Evolutionary conservation across 306 rosid genomes (phyloP), one percentile per base, ranked within the genome.

Genomic region (Fragaria ananassa): DNA sequence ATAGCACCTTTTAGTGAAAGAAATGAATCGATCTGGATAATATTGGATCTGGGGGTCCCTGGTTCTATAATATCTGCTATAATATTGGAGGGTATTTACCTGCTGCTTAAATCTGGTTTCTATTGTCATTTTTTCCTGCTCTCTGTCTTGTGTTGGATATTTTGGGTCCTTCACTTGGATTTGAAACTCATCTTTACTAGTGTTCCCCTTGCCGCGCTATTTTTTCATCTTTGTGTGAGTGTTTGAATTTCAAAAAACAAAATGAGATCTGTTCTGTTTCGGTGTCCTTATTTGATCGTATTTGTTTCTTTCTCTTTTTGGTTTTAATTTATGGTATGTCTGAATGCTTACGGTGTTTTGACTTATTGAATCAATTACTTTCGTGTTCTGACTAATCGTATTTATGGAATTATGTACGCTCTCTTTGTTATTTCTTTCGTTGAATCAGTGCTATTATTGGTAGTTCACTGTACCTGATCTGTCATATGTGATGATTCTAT

Each of bases 391-490:
- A 13, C 72, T 67, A 78, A 50, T 75, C 17, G 13, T 29, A 79
- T 23, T 49, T 65, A 67, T 61, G 73, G 46, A 56, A 44, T 74
- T 60, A 44, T 61, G 12, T 27, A 29, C 69, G 6, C 14, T 39
- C 8, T 18, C 70, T 15, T 72, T 9, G 66, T 8, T 76, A 29
- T 18, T n/a, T 14, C 41, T 75, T 58, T 37, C 62, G 53, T 61
- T 76, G 35, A 64, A 65, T 47, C 63, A 23, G 25, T 19, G 62
- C 68, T 18, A n/a, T 80, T 68, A 58, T 69, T 46, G 18, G 67
- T 23, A 54, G 72, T 58, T 68, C 80, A 54, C n/a, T 60, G 82
- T 21, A 68, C 23, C 63, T 37, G 80, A 74, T 68, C 23, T 82
- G 58, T 42, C 50, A 41, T 27, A 39, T 15, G 41, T n/a, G 10